A percentile compares a stretch with the other conserved stretches of the same genome.
Conservation (phyloP, 768 basidiomycete genomes). For the Cystofilobasidium capitatum region DNA sequence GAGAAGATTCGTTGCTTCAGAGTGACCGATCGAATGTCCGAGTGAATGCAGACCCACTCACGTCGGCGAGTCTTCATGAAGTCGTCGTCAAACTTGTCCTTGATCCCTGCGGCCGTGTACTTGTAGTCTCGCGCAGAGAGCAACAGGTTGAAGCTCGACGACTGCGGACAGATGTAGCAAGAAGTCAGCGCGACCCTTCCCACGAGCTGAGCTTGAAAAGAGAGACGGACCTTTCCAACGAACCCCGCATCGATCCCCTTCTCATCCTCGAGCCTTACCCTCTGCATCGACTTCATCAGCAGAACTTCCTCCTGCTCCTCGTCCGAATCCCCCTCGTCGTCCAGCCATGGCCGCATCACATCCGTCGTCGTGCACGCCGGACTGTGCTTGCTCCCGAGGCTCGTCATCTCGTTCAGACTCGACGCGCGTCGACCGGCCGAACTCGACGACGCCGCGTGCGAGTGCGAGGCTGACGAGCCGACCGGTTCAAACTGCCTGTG, state of each 20-base stretch:
- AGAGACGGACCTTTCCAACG: constrained; percentile 20
- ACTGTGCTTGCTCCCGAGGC: not conserved
- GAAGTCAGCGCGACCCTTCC: not conserved
- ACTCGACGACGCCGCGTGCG: constrained; percentile 30
- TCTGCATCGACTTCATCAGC: not conserved
- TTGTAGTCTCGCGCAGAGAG: constrained; percentile 16
- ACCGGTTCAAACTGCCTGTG: constrained; percentile 33
- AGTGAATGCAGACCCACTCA: too few species aligned
- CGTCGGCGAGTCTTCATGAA: not conserved
- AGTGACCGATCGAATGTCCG: too few species aligned
- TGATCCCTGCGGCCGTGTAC: not conserved
- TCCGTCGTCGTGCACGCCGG: constrained; percentile 12
- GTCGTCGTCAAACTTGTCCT: constrained; percentile 1
- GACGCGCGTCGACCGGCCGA: not conserved
- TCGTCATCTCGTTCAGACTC: not conserved
- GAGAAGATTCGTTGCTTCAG: too few species aligned
- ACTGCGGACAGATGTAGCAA: not conserved
- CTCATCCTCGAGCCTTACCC: not conserved
- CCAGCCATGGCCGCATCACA: constrained; percentile 9
- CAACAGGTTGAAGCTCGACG: constrained; percentile 17
- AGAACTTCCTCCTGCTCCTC: constrained; percentile 13
- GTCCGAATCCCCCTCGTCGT: not conserved
- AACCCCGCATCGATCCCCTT: constrained; percentile 5
- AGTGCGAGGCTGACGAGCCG: constrained; percentile 26
- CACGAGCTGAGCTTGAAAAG: too few species aligned